Evolutionary conservation across 2,329 filamentous ascomycete genomes (phyloP).

Genomic region (Fusarium sp.): DNA sequence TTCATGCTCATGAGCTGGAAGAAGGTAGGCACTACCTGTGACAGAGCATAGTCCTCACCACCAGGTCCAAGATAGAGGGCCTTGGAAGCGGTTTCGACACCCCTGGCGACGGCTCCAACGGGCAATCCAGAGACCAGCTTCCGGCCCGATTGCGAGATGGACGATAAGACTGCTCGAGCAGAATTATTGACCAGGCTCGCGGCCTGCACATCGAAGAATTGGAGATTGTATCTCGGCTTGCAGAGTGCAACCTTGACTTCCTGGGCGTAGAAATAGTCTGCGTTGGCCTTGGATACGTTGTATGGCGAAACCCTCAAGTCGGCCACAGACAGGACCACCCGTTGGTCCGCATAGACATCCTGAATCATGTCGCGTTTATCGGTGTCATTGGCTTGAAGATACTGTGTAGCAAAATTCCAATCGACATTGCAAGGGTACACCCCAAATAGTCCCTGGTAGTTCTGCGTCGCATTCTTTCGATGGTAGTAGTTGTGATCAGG

Average conservation of each 20-base stretch:
- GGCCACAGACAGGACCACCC: conserved; percentile 36
- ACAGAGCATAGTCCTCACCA: conserved; percentile 35
- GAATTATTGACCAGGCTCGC: conserved; percentile 23
- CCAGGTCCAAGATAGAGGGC: conserved; percentile 33
- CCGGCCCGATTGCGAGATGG: neutral
- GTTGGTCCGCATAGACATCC: conserved; percentile 39
- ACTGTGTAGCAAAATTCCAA: conserved; percentile 38
- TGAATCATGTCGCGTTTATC: conserved; percentile 24
- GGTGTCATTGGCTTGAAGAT: conserved; percentile 13
- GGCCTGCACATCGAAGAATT: conserved; percentile 21
- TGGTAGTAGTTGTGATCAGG: conserved; percentile 42
- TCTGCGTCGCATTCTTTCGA: conserved; percentile 43
- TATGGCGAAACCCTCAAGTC: conserved; percentile 34
- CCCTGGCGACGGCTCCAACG: conserved; percentile 24
- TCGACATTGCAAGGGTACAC: conserved; percentile 44
- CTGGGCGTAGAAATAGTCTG: conserved; percentile 33
- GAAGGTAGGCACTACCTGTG: conserved; percentile 39
- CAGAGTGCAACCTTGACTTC: conserved; percentile 38
- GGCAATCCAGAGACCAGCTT: conserved; percentile 25
- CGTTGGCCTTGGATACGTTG: conserved; percentile 12
- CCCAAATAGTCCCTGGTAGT: conserved; percentile 41
- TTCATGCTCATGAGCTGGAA: conserved; percentile 46
- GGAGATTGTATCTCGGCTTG: conserved; percentile 35
- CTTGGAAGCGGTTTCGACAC: conserved; percentile 20
- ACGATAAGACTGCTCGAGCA: conserved; percentile 11